Evolutionary conservation across 306 rosid species (phyloP).

Genomic region (Geum urbanum): DNA sequence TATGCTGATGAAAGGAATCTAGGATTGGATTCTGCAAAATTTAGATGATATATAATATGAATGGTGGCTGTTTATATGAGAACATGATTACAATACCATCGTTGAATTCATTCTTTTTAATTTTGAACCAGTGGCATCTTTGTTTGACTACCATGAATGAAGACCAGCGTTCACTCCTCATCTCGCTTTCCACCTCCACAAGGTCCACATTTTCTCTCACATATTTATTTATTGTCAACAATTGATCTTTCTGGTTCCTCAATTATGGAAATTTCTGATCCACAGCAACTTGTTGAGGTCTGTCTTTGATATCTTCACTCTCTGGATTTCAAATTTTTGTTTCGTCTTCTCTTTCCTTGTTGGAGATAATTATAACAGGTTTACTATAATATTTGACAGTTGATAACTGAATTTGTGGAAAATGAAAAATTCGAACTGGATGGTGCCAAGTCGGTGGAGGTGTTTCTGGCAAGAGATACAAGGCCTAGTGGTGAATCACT

Average conservation of each 20-base stretch:
- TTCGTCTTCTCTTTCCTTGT: neutral
- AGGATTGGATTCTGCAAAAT: neutral
- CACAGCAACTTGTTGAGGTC: slow-evolving; percentile 47
- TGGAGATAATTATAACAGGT: neutral
- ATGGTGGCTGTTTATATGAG: neutral
- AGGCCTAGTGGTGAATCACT: slow-evolving; percentile 82
- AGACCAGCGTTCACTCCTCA: slow-evolving; percentile 54
- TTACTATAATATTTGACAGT: slow-evolving; percentile 26
- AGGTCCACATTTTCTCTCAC: slow-evolving; percentile 30
- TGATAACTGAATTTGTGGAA: slow-evolving; percentile 57
- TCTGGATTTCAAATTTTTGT: slow-evolving; percentile 10
- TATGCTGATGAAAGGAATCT: neutral
- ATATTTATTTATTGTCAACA: neutral
- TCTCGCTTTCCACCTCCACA: slow-evolving; percentile 55
- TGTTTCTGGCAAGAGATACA: slow-evolving; percentile 86
- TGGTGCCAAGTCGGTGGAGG: slow-evolving; percentile 40
- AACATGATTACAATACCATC: too few relatives aligned
- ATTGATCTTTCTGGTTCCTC: neutral
- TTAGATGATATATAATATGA: neutral
- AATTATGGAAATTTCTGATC: slow-evolving; percentile 27
- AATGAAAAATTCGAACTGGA: slow-evolving; percentile 49
- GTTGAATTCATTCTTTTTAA: neutral
- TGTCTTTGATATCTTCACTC: neutral
- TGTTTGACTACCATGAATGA: slow-evolving; percentile 43
- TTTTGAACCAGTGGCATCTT: neutral